Evolutionary conservation across 768 basidiomycete genomes (phyloP), one percentile per base, ranked within the genome.

Genomic region (Floccularia luteovirens): DNA sequence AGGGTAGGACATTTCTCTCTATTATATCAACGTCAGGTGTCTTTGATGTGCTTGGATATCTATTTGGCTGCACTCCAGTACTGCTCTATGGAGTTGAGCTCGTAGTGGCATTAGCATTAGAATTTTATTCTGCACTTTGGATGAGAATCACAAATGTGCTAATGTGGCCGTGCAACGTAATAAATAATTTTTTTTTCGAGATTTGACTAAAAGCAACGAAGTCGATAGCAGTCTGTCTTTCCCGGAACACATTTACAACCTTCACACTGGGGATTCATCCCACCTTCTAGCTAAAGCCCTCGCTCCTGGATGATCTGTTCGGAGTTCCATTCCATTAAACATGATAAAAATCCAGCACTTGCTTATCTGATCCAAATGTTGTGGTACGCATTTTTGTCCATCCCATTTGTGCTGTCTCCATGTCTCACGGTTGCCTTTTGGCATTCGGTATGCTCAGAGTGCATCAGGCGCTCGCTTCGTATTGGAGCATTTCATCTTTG

Each of bases 271-370:
- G 43, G 60, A 60, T 35, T 60, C 36, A 2, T 47, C 48, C 6
- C 40, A 41, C 3, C 56, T 43, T 27, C 39, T 43, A 48, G 48
- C 48, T 53, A 17, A 47, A 36, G 36, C 22, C 24, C 59, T 43
- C 12, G 50, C 36, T 43, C 57, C 14, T 45, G 7, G 11, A 62
- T 46, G 30, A 62, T 50, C n/a, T n/a, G n/a, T n/a, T n/a, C n/a
- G n/a, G 0, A 23, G 17, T 10, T 43, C 53, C 56, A 61, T 65
- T 17, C 62, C 63, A 41, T 65, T 63, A 48, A 63, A 66, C 5
- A 42, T 44, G 63, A 41, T 64, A 64, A n/a, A 63, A 37, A 3
- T 39, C 20, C 31, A 62, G 59, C 2, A 43, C 38, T 1, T 20
- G 20, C 3, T 57, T 54, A 45, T 59, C 37, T 11, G 4, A 11